phyloP scores from a whole-genome alignment of 805 yeast genomes.

The Tetrapisispora arboricola region DNA sequence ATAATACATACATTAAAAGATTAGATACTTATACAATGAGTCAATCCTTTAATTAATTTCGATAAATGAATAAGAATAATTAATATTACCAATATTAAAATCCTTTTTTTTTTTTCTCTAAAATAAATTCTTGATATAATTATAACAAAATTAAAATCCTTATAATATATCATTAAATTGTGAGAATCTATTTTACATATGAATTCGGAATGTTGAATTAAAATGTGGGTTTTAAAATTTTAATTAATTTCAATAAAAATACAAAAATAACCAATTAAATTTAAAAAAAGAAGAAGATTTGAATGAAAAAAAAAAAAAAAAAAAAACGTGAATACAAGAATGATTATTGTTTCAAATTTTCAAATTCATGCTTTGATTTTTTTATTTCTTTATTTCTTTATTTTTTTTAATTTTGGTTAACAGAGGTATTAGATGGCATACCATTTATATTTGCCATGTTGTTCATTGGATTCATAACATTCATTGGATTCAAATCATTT shows the following conservation, averaged over 20 bases:
- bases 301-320: too few species aligned
- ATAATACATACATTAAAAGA: conserved; percentile 3
- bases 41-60: background rate
- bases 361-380: too few species aligned
- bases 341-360: background rate
- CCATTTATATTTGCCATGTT: conserved; percentile 1
- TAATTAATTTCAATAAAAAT: conserved; percentile 2
- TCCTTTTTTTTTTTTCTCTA: background rate
- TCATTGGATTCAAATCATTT: conserved; percentile 1
- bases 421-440: conserved; percentile 1
- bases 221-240: background rate
- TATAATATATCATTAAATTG: background rate
- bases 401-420: conserved; percentile 1
- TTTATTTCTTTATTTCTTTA: too few species aligned
- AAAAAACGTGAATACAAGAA: background rate
- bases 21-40: background rate
- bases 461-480: conserved; percentile 3
- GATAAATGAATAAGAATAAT: background rate
- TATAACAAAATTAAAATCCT: too few species aligned
- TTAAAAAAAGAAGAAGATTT: too few species aligned
- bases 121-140: background rate
- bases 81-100: background rate
- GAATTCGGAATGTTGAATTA: background rate
- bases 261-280: background rate
- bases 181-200: background rate